Evolutionary conservation across 805 yeast species (phyloP).

Genomic region (Wickerhamiella vanderwaltii): DNA sequence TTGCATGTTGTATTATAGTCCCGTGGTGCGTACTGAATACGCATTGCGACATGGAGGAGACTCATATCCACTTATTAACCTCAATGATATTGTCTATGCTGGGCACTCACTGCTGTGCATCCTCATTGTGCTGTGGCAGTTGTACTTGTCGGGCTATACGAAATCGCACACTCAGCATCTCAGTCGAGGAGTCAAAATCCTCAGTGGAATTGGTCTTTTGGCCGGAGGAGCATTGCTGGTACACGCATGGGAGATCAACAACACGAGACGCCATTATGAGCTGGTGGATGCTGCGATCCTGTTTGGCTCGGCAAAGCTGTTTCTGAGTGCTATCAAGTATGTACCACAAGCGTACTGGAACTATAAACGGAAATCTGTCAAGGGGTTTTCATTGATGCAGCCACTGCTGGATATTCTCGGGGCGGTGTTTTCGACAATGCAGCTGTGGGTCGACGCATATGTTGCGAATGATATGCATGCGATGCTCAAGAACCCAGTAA

Average conservation of each 20-base stretch:
- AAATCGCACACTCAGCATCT: slow-evolving; percentile 25
- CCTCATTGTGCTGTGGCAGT: slow-evolving; percentile 29
- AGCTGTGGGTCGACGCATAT: slow-evolving; percentile 32
- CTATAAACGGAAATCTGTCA: slow-evolving; percentile 32
- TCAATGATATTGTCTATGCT: slow-evolving; percentile 35
- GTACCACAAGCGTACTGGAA: slow-evolving; percentile 39
- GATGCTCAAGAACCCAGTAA: slow-evolving; percentile 33
- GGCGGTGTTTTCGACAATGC: slow-evolving; percentile 31
- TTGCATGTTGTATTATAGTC: slow-evolving; percentile 25
- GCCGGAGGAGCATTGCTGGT: slow-evolving; percentile 19
- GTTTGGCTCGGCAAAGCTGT: slow-evolving; percentile 36
- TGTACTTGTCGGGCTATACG: slow-evolving; percentile 28
- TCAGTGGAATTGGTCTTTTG: slow-evolving; percentile 17
- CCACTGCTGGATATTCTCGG: slow-evolving; percentile 35
- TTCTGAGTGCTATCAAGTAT: slow-evolving; percentile 36
- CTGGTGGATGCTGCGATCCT: slow-evolving; percentile 32
- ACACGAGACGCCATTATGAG: slow-evolving; percentile 21
- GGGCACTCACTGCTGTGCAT: slow-evolving; percentile 34
- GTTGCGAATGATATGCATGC: slow-evolving; percentile 26
- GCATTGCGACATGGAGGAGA: slow-evolving; percentile 24
- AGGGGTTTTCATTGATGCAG: slow-evolving; percentile 35
- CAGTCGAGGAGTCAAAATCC: slow-evolving; percentile 21
- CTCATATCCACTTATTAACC: slow-evolving; percentile 32
- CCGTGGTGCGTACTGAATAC: slow-evolving; percentile 28
- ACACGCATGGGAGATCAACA: slow-evolving; percentile 23